Percentiles rank a stretch among this genome's conserved stretches.
These are phyloP conservation scores for Cladorrhinum sp. DNA, from an alignment of 2,329 filamentous ascomycete species.

Conservation along the genomic window DNA sequence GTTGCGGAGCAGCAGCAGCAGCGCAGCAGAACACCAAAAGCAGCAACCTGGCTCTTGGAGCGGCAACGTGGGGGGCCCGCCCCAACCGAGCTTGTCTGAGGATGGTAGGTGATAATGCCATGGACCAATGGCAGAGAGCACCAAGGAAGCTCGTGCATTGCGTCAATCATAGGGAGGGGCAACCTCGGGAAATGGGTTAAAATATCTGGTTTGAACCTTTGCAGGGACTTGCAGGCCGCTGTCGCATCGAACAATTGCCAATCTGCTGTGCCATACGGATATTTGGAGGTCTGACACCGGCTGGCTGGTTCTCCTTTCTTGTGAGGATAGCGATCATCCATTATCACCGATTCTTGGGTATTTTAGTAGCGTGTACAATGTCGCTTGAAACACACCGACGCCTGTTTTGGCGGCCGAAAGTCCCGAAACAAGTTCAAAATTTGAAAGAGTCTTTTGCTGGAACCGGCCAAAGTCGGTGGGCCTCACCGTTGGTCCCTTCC, in stretches of 20 bases:
- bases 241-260: slow-evolving; percentile 6
- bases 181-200: background rate
- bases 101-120: slow-evolving; percentile 13
- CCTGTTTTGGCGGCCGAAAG: background rate
- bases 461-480: background rate
- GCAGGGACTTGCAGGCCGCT: background rate
- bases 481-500: background rate
- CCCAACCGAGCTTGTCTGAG: slow-evolving; percentile 8
- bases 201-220: background rate
- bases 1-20: slow-evolving; percentile 1
- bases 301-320: background rate
- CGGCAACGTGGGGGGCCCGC: background rate
- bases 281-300: background rate
- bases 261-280: slow-evolving; percentile 1
- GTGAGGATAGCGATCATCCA: background rate
- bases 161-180: background rate
- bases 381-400: background rate
- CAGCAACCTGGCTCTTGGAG: background rate
- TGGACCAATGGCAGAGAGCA: slow-evolving; percentile 12
- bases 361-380: background rate
- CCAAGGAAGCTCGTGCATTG: background rate
- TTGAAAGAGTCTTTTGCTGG: background rate
- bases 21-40: slow-evolving; percentile 1
- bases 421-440: background rate
- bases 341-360: background rate